Conservation (phyloP, 179 eudicot genomes). For the Drosera spatulata region DNA sequence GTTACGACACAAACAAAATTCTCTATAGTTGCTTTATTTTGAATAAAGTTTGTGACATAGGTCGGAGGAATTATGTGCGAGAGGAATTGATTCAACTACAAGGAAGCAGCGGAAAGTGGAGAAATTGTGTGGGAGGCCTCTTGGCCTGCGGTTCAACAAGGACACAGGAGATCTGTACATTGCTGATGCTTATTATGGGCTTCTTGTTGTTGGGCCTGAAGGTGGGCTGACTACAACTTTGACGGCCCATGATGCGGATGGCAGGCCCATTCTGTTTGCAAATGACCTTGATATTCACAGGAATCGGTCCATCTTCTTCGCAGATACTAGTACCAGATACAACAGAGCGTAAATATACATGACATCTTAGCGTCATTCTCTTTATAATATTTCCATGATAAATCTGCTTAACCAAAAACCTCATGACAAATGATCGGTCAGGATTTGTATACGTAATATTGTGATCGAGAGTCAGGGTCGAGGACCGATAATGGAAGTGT, state of each 20-base stretch:
- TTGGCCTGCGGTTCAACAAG: conserved; percentile 69
- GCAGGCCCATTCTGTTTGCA: conserved; percentile 67
- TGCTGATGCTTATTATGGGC: conserved; percentile 80
- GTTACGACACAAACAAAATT: too few species aligned
- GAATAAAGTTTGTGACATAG: conserved; percentile 14
- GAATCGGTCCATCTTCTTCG: conserved; percentile 91
- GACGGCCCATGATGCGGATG: conserved; percentile 39
- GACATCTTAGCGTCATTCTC: too few species aligned
- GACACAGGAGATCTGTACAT: conserved; percentile 59
- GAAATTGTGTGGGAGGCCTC: conserved; percentile 62
- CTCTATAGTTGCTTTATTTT: not conserved
- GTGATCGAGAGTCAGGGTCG: too few species aligned
- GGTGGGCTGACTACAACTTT: conserved; percentile 73
- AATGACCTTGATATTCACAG: conserved; percentile 83
- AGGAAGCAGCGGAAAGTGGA: conserved; percentile 72
- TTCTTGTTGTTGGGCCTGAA: conserved; percentile 67
- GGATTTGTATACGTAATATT: too few species aligned
- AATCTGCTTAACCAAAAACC: too few species aligned
- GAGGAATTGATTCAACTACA: conserved; percentile 70
- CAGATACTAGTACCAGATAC: conserved; percentile 83
- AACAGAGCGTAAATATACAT: conserved; percentile 58
- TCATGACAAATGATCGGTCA: too few species aligned
- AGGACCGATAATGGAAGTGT: too few species aligned
- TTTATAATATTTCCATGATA: too few species aligned
- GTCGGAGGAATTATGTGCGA: conserved; percentile 61